Base-by-base conservation (phyloP, 495 filamentous ascomycete species). In the Penicillium diatomitis region DNA sequence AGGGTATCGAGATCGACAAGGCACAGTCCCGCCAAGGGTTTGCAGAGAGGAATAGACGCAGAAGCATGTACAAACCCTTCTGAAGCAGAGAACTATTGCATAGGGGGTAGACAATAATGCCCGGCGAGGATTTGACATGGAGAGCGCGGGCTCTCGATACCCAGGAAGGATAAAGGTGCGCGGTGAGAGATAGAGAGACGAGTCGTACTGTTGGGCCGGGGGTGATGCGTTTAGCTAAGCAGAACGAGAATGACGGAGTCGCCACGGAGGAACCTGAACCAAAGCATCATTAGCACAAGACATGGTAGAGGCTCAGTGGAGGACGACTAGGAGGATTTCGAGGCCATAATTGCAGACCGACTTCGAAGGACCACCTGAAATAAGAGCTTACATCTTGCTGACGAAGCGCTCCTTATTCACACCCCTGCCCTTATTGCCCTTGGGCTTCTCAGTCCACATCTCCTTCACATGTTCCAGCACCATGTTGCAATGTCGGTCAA, bases 351-450 rank as follows among this genome's bases (percentile, higher is more conserved):
- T 20, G 20, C 20, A 20, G 20, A 20, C 20, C 20, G 20, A 20
- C 20, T 20, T 20, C 20, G 20, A 41, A 41, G 31, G 34, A 42
- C 3, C 32, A 38, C n/a, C 32, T 8, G 6, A 46, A 36, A 9
- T n/a, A 3, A 32, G 47, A 30, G 75, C 85, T 50, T 65, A 95
- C 92, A 98, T 89, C 76, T 98, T 98, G 77, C 88, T 95, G 59
- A 97, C 90, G 69, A 96, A 98, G 32, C 94, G 77, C 69, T 98
- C 92, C 79, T 96, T 96, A 71, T 98, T 97, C 35, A 96, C 86
- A 32, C 88, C 85, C 65, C 85, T 81, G 46, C 91, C 88, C 72
- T 89, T 90, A 72, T 87, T 86, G 29, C 88, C 88, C 54, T 87
- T 80, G 34, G 92, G 90, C 47, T 84, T 89, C 73, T 98, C 92